Evolutionary conservation across 768 basidiomycete genomes (phyloP).

Genomic region (Phlebiopsis gigantea): DNA sequence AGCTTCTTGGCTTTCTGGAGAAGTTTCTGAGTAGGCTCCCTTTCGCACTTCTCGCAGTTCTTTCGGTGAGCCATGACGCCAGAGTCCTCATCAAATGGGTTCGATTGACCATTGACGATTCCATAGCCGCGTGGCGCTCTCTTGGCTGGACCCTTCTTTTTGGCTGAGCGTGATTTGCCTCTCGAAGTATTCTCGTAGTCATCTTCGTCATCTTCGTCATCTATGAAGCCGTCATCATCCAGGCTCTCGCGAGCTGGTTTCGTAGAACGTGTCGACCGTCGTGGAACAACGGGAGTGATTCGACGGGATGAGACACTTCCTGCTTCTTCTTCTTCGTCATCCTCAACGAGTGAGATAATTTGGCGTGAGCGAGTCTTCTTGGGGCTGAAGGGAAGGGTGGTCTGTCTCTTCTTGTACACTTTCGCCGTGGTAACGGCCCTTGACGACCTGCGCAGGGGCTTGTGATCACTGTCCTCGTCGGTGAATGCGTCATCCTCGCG

Average conservation of each 20-base stretch:
- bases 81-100: slow-evolving; percentile 46
- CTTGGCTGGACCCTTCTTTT: slow-evolving; percentile 28
- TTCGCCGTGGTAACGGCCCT: slow-evolving; percentile 13
- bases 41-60: slow-evolving; percentile 68
- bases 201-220: slow-evolving; percentile 7
- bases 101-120: neutral
- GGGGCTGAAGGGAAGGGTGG: slow-evolving; percentile 62
- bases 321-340: slow-evolving; percentile 32
- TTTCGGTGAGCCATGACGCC: slow-evolving; percentile 53
- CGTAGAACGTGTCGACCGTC: slow-evolving; percentile 45
- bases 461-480: slow-evolving; percentile 6
- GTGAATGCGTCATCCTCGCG: slow-evolving; percentile 12
- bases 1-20: slow-evolving; percentile 20
- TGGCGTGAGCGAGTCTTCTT: slow-evolving; percentile 46
- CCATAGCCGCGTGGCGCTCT: slow-evolving; percentile 25
- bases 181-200: slow-evolving; percentile 14
- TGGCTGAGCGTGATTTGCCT: slow-evolving; percentile 18
- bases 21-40: slow-evolving; percentile 49
- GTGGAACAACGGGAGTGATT: slow-evolving; percentile 17
- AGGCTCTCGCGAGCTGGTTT: slow-evolving; percentile 12
- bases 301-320: slow-evolving; percentile 18
- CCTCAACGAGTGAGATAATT: slow-evolving; percentile 19
- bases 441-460: slow-evolving; percentile 4
- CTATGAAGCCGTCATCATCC: slow-evolving; percentile 19
- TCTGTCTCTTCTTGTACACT: slow-evolving; percentile 14